Percentiles rank a stretch among this genome's conserved stretches.
Evolutionary conservation across 768 basidiomycete genomes (phyloP).

Genomic region (Nevesoporus exiguus): DNA sequence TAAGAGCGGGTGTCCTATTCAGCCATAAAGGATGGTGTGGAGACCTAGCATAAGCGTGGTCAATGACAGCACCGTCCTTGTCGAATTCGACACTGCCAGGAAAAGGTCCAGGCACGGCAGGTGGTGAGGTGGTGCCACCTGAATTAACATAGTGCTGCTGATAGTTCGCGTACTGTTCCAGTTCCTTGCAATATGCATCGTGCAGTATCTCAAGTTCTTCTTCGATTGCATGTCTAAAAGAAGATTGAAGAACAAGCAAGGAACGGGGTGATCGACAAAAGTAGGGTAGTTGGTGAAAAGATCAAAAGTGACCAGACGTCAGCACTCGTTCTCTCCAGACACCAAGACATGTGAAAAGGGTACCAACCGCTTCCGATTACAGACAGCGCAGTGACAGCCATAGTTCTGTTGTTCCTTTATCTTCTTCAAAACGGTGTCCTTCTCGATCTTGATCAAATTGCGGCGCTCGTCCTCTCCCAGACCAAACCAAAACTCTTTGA

Average conservation of each 20-base stretch:
- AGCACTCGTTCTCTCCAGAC: conserved; percentile 15
- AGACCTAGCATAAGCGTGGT: conserved; percentile 29
- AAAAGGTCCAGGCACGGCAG: conserved; percentile 95
- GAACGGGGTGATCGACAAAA: conserved; percentile 16
- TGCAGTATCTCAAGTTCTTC: conserved; percentile 99
- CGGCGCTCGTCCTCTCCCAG: conserved; percentile 89
- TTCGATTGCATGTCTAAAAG: conserved; percentile 88
- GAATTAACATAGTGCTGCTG: conserved; percentile 94
- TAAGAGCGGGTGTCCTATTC: conserved; percentile 32
- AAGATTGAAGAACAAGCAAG: conserved; percentile 14
- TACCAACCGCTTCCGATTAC: conserved; percentile 92
- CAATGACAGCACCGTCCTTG: conserved; percentile 76
- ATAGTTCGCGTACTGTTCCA: conserved; percentile 98
- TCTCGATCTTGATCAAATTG: conserved; percentile 94
- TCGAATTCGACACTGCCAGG: conserved; percentile 97
- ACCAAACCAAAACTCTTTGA: conserved; percentile 90
- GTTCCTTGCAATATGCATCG: conserved; percentile 99
- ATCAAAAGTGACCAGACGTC: conserved; percentile 22
- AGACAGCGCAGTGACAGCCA: conserved; percentile 92
- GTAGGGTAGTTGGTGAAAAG: conserved; percentile 14
- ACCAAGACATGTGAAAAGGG: conserved; percentile 27
- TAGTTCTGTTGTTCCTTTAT: conserved; percentile 99
- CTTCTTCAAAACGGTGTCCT: conserved; percentile 94
- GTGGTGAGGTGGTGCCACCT: conserved; percentile 84
- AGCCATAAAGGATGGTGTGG: conserved; percentile 40